Base-by-base conservation (phyloP, 441 rosid species). In the Raphanus hybrid region DNA sequence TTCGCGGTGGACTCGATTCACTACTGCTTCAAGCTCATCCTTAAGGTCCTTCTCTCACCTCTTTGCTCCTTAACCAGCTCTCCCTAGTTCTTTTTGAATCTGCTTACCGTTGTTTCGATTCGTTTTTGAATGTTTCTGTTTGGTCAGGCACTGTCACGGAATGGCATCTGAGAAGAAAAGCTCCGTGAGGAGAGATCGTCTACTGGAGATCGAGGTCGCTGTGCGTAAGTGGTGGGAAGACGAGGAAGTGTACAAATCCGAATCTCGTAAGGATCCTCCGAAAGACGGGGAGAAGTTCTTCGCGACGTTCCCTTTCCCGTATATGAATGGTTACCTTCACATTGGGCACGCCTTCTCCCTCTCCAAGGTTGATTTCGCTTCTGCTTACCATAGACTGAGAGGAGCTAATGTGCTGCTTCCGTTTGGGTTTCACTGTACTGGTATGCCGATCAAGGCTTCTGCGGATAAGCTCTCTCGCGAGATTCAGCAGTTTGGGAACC, bases 371-470 rank as follows among this genome's bases (percentile, higher is more conserved):
- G 95, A 90, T 67, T 89, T 90, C 80, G 97, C 97, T 16, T 92
- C 96, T 20, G 97, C 97, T 27, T 94, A 83, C 70, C 97, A 91
- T 78, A 86, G 97, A 75, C 74, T 94, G 16, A 85, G 88, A 68
- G 97, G 98, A 3, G 94, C 89, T 62, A 94, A 92, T 70, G 97
- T 92, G 69, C 87, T 94, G 1, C 82, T 92, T 27, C 98, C 98
- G 0, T 94, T 94, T 82, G 97, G 84, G 27, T 94, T 94, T 65
- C 98, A 94, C 64, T 90, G 95, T 70, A 92, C 97, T 27, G 97
- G 98, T 59, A 94, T 94, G 97, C 98, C 97, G 1, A 92, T 94
- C 48, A 94, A 94, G 86, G 98, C 98, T 35, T 88, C 97, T 1
- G 98, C 98, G 3, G 98, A 91, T 85, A 94, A 94, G 69, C 93